Percentiles rank a stretch among this genome's conserved stretches.
These are phyloP conservation scores for Cardiosporidium cionae DNA, from an alignment of 169 alveolate species.

Conservation along the genomic window DNA sequence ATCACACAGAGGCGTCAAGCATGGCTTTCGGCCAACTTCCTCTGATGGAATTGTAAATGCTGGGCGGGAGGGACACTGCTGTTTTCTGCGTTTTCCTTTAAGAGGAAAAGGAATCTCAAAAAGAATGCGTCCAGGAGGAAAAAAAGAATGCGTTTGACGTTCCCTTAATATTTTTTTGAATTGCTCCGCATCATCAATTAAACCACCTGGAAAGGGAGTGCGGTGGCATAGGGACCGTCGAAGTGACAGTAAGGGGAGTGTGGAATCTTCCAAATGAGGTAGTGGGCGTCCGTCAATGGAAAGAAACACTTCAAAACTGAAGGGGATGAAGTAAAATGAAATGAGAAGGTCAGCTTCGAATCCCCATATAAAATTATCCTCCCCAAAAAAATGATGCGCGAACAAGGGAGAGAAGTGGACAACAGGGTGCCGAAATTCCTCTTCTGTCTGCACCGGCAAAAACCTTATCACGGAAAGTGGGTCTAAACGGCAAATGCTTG, in stretches of 20 bases:
- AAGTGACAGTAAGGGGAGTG: neutral
- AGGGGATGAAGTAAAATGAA: neutral
- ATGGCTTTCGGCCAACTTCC: neutral
- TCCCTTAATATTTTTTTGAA: neutral
- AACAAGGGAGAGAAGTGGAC: neutral
- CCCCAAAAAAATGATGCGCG: conserved; percentile 1
- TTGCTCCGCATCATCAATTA: neutral
- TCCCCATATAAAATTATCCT: neutral
- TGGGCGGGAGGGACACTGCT: neutral
- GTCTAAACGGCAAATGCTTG: too few species aligned
- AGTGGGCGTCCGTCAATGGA: neutral
- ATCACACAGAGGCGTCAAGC: neutral
- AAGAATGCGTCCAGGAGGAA: neutral
- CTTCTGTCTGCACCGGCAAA: too few species aligned
- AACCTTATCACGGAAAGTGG: too few species aligned
- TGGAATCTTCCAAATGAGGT: neutral
- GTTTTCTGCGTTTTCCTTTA: neutral
- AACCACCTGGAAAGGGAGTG: conserved; percentile 7
- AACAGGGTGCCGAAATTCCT: too few species aligned
- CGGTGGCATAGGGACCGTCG: neutral
- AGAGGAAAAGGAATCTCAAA: neutral
- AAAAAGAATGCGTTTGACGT: neutral
- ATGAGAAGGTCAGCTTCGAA: neutral
- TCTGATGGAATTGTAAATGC: neutral
- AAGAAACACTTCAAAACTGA: neutral